These are phyloP conservation scores for Ustilago curta DNA, from an alignment of 1,284 basidiomycete species.

Conservation along the genomic window DNA sequence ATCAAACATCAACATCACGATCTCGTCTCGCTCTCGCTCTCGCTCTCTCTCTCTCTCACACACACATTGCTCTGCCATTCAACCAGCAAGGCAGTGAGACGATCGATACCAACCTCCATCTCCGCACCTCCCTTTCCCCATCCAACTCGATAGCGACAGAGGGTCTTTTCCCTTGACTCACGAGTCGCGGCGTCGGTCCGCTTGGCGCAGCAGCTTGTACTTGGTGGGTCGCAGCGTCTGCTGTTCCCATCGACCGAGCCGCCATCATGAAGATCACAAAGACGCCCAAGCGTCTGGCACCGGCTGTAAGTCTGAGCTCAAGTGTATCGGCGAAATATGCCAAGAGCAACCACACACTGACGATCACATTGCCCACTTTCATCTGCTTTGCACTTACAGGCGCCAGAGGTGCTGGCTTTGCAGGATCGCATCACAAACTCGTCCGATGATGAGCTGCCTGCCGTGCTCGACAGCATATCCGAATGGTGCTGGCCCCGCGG, in stretches of 20 bases:
- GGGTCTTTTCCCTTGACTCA: not conserved
- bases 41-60: not conserved
- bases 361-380: not conserved
- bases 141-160: not conserved
- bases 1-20: constrained; percentile 1
- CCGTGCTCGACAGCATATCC: constrained; percentile 56
- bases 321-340: not conserved
- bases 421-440: constrained; percentile 56
- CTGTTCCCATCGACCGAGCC: not conserved
- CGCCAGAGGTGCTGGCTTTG: constrained; percentile 55
- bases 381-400: constrained; percentile 15
- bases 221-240: constrained; percentile 3
- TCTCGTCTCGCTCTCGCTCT: not conserved
- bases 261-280: constrained; percentile 67
- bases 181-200: constrained; percentile 24
- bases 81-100: not conserved
- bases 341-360: constrained; percentile 3
- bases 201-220: constrained; percentile 12
- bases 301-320: constrained; percentile 51
- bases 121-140: not conserved
- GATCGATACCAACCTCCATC: not conserved
- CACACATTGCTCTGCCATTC: not conserved
- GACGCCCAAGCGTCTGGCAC: constrained; percentile 65
- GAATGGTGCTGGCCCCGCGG: constrained; percentile 94
- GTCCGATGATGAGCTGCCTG: constrained; percentile 62